phyloP scores from a whole-genome alignment of 2,329 filamentous ascomycete species.

The Coniochaeta sp. region DNA sequence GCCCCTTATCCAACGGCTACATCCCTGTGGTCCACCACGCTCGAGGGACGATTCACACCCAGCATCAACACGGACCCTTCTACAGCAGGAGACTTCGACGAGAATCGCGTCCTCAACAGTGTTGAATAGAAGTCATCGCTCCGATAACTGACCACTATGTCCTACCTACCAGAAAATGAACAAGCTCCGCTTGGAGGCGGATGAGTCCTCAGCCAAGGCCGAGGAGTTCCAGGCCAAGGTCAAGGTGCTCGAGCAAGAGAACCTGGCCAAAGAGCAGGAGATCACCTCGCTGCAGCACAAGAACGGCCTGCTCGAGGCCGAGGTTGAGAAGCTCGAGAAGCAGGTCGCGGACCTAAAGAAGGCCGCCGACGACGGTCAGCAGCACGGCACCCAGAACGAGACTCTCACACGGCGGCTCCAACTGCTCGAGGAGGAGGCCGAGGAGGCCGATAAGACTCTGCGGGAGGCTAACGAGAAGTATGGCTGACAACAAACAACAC shows the following conservation, averaged over 20 bases:
- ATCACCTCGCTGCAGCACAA: conserved; percentile 95
- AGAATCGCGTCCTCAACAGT: not conserved
- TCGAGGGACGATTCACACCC: not conserved
- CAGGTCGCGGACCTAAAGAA: conserved; percentile 83
- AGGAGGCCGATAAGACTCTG: conserved; percentile 92
- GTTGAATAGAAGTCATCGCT: not conserved
- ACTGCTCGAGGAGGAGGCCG: conserved; percentile 95
- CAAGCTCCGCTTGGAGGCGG: conserved; percentile 87
- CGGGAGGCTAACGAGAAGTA: conserved; percentile 99
- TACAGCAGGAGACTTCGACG: not conserved
- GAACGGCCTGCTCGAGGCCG: conserved; percentile 80
- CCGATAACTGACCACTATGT: not conserved
- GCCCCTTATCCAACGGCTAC: conserved; percentile 21
- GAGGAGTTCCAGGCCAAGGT: conserved; percentile 84
- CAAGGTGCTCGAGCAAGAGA: conserved; percentile 91
- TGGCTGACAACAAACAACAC: conserved; percentile 27
- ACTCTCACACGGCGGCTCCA: conserved; percentile 85
- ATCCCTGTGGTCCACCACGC: not conserved
- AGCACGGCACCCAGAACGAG: conserved; percentile 86
- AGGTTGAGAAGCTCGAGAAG: conserved; percentile 88
- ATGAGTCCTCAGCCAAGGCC: conserved; percentile 71
- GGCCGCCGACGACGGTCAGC: conserved; percentile 70
- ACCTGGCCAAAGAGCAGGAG: conserved; percentile 93
- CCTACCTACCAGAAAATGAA: conserved; percentile 70
- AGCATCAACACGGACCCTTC: not conserved